phyloP scores from a whole-genome alignment of 1,284 basidiomycete genomes.

The Trichosporon coremiiforme region DNA sequence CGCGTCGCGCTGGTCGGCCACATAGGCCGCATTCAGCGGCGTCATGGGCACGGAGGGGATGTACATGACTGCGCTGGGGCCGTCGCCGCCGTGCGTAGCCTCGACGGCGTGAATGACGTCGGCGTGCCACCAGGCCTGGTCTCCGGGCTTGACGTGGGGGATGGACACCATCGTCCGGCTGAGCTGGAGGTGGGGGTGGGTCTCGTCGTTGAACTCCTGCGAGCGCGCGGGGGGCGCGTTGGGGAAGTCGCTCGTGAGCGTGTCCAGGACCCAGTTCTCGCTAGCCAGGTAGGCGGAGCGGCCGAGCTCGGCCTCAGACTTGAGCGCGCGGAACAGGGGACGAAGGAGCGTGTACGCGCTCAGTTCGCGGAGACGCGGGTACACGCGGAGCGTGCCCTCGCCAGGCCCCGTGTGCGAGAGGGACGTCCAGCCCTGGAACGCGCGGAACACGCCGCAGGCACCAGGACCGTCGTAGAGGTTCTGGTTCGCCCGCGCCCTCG shows the following conservation, averaged over 20 bases:
- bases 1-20: conserved; percentile 63
- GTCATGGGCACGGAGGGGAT: conserved; percentile 76
- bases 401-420: conserved; percentile 64
- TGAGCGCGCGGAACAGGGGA: conserved; percentile 66
- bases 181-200: conserved; percentile 72
- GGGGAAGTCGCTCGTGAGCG: conserved; percentile 65
- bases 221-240: conserved; percentile 65
- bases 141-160: conserved; percentile 71
- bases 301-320: conserved; percentile 30
- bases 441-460: conserved; percentile 70
- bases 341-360: conserved; percentile 75
- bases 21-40: conserved; percentile 65
- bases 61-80: conserved; percentile 74
- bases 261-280: conserved; percentile 67
- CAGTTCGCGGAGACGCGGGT: conserved; percentile 71
- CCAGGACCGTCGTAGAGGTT: conserved; percentile 53
- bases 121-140: conserved; percentile 81
- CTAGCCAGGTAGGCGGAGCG: conserved; percentile 57
- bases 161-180: conserved; percentile 71
- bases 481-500: conserved; percentile 43
- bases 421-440: conserved; percentile 71
- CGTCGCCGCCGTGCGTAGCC: conserved; percentile 62
- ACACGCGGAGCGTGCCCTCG: conserved; percentile 76
- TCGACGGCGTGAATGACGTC: conserved; percentile 76
- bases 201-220: conserved; percentile 65